These are phyloP conservation scores for Monosporascus ibericus DNA, from an alignment of 2,329 filamentous ascomycete genomes.

Conservation along the genomic window DNA sequence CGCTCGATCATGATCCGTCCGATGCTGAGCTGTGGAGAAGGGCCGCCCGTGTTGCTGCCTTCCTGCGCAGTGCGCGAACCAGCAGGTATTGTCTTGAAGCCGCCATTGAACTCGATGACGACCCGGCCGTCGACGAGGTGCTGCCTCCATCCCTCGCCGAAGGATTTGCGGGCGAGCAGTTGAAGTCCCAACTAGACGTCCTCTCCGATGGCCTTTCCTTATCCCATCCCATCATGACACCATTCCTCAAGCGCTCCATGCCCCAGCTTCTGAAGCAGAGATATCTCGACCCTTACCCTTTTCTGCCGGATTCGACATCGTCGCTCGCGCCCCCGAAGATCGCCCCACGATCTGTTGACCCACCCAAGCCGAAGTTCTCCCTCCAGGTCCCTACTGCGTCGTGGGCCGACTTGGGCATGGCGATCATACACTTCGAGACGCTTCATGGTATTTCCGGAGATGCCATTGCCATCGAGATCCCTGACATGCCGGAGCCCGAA, in stretches of 20 bases:
- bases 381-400: slow-evolving; percentile 28
- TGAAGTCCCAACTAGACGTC: slow-evolving; percentile 48
- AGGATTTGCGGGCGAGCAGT: slow-evolving; percentile 55
- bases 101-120: slow-evolving; percentile 61
- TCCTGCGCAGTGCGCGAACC: slow-evolving; percentile 50
- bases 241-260: slow-evolving; percentile 48
- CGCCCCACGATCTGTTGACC: slow-evolving; percentile 8
- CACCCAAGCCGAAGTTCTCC: slow-evolving; percentile 12
- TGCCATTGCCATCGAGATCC: slow-evolving; percentile 30
- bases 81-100: slow-evolving; percentile 59
- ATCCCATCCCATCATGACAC: slow-evolving; percentile 54
- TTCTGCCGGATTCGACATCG: slow-evolving; percentile 47
- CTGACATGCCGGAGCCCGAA: slow-evolving; percentile 25
- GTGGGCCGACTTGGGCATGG: slow-evolving; percentile 38
- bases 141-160: slow-evolving; percentile 59
- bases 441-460: slow-evolving; percentile 29
- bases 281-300: slow-evolving; percentile 56
- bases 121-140: slow-evolving; percentile 56
- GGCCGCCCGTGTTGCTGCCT: slow-evolving; percentile 51
- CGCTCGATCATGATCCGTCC: slow-evolving; percentile 59
- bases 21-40: slow-evolving; percentile 62
- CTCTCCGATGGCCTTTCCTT: slow-evolving; percentile 51
- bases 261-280: slow-evolving; percentile 45
- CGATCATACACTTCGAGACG: slow-evolving; percentile 30
- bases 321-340: slow-evolving; percentile 13